Evolutionary conservation across 148 eudicot species (phyloP).

Genomic region (Rhododendron mucronatum): DNA sequence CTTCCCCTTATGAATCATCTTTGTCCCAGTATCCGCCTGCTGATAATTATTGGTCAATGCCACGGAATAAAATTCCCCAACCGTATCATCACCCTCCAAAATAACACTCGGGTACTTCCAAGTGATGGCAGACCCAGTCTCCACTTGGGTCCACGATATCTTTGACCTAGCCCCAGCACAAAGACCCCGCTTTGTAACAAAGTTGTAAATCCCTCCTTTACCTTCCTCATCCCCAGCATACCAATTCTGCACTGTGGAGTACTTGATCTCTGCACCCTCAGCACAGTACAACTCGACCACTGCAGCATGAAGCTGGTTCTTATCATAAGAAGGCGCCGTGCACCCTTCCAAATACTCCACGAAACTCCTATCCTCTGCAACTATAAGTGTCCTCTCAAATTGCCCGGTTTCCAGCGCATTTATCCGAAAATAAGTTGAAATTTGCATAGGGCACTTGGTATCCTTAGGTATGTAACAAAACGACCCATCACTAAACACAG

Average conservation of each 20-base stretch:
- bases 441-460: conserved; percentile 84
- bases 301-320: conserved; percentile 88
- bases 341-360: conserved; percentile 98
- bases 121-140: conserved; percentile 96
- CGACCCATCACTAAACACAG: conserved; percentile 96
- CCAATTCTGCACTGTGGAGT: conserved; percentile 94
- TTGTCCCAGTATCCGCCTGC: conserved; percentile 93
- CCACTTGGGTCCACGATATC: conserved; percentile 98
- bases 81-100: conserved; percentile 83
- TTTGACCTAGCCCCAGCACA: conserved; percentile 76
- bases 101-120: conserved; percentile 98
- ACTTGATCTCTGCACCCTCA: conserved; percentile 74
- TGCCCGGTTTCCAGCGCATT: conserved; percentile 91
- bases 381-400: conserved; percentile 88
- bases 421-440: conserved; percentile 89
- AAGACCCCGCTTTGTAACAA: conserved; percentile 94
- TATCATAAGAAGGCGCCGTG: conserved; percentile 86
- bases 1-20: conserved; percentile 97
- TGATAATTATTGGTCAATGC: conserved; percentile 88
- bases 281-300: conserved; percentile 80
- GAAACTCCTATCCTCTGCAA: conserved; percentile 85
- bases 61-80: conserved; percentile 95
- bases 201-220: conserved; percentile 78
- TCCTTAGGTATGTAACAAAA: conserved; percentile 86
- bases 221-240: conserved; percentile 93